phyloP scores from a whole-genome alignment of 2,329 filamentous ascomycete species.

The Hypoxylon sp. region DNA sequence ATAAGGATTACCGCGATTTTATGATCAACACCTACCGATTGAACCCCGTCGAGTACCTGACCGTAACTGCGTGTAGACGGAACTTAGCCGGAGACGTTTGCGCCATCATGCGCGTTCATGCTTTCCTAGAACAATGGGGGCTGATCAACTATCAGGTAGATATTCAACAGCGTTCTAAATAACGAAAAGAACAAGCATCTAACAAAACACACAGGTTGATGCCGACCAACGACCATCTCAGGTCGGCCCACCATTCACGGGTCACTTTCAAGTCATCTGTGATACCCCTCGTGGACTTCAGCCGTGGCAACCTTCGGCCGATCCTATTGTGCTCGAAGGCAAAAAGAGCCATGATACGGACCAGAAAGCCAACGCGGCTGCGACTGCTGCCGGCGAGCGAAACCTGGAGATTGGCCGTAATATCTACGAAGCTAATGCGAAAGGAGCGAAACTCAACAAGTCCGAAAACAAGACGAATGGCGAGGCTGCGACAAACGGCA shows the following conservation, averaged over 20 bases:
- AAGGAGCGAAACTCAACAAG: conserved; percentile 79
- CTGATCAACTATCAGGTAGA: conserved; percentile 97
- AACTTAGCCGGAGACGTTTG: conserved; percentile 98
- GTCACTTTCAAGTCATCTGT: conserved; percentile 95
- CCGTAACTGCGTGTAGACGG: conserved; percentile 93
- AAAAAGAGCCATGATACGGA: conserved; percentile 79
- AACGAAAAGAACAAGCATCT: conserved; percentile 40
- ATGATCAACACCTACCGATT: conserved; percentile 99
- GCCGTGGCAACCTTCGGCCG: conserved; percentile 91
- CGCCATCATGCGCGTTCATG: conserved; percentile 98
- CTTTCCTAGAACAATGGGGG: conserved; percentile 98
- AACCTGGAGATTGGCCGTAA: conserved; percentile 96
- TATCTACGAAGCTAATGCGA: conserved; percentile 93
- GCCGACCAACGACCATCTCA: conserved; percentile 95
- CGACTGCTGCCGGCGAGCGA: conserved; percentile 81
- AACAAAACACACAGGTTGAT: conserved; percentile 78
- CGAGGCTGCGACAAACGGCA: conserved; percentile 79
- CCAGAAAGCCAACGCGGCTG: conserved; percentile 75
- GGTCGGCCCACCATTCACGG: conserved; percentile 96
- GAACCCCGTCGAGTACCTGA: conserved; percentile 96
- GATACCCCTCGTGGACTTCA: conserved; percentile 96
- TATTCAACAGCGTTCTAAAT: conserved; percentile 36
- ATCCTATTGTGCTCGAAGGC: conserved; percentile 75
- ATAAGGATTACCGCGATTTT: conserved; percentile 99
- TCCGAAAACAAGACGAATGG: conserved; percentile 81